phyloP scores from a whole-genome alignment of 352 stramenopile genomes.

The Pythium scleroteichum region DNA sequence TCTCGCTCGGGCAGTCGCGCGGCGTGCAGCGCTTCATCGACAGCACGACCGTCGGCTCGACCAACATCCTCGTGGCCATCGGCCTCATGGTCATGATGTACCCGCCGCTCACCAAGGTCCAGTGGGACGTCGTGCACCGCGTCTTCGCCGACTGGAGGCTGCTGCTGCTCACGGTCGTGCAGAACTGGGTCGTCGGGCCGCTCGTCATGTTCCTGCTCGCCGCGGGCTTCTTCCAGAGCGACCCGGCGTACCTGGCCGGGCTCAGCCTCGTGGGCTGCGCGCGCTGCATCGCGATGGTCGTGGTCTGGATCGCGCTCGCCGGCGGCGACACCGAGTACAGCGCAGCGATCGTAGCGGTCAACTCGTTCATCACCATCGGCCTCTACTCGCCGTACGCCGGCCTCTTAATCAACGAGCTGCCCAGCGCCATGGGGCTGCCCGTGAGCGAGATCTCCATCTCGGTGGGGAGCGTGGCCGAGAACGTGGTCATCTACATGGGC shows the following conservation, averaged over 20 bases:
- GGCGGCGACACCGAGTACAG: slow-evolving; percentile 63
- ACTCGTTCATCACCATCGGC: slow-evolving; percentile 58
- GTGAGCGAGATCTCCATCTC: slow-evolving; percentile 48
- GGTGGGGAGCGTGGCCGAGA: slow-evolving; percentile 42
- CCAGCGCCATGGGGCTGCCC: slow-evolving; percentile 37
- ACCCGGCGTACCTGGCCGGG: slow-evolving; percentile 56
- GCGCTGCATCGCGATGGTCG: slow-evolving; percentile 80
- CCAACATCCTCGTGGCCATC: slow-evolving; percentile 54
- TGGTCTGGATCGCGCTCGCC: slow-evolving; percentile 80
- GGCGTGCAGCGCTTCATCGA: slow-evolving; percentile 44
- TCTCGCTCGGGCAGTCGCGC: slow-evolving; percentile 37
- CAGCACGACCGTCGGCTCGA: slow-evolving; percentile 43
- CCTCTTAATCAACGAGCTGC: slow-evolving; percentile 52
- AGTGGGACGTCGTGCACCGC: slow-evolving; percentile 43
- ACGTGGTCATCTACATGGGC: slow-evolving; percentile 72
- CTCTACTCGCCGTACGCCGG: slow-evolving; percentile 63
- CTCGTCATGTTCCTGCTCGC: slow-evolving; percentile 58
- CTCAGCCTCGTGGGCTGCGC: slow-evolving; percentile 69
- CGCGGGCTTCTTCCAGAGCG: slow-evolving; percentile 45
- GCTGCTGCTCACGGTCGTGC: slow-evolving; percentile 45
- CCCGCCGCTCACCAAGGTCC: slow-evolving; percentile 52
- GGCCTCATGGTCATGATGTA: slow-evolving; percentile 66
- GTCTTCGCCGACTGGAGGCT: slow-evolving; percentile 48
- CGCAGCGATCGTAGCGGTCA: slow-evolving; percentile 65
- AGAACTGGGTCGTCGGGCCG: slow-evolving; percentile 65